These are phyloP conservation scores for Chrysanthemum lavandulifolium DNA, from an alignment of 129 eudicot genomes.

Conservation along the genomic window DNA sequence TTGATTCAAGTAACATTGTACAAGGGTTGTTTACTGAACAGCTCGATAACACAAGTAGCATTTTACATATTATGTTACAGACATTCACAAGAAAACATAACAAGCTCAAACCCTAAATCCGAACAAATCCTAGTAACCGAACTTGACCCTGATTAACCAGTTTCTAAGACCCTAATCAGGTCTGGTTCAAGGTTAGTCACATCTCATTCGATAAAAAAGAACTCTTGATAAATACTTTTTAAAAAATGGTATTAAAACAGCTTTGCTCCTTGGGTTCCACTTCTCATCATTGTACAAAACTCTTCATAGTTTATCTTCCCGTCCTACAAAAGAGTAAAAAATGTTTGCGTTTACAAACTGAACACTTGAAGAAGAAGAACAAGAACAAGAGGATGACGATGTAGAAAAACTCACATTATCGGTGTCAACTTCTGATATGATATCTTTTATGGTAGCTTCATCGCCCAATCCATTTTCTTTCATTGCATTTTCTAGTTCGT, in stretches of 20 bases:
- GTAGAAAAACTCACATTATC: constrained; percentile 58
- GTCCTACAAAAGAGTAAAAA: constrained; percentile 41
- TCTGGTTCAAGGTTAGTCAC: constrained; percentile 30
- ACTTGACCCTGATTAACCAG: background rate
- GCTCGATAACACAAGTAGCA: background rate
- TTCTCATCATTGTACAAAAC: constrained; percentile 73
- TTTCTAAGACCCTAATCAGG: background rate
- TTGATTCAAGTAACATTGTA: background rate
- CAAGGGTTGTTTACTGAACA: background rate
- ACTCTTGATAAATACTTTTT: background rate
- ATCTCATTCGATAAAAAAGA: background rate
- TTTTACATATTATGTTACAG: constrained; percentile 2
- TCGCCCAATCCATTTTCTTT: constrained; percentile 85
- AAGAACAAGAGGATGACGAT: background rate
- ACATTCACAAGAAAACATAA: too few species aligned
- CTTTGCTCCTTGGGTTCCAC: constrained; percentile 52
- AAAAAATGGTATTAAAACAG: constrained; percentile 31
- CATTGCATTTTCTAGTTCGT: constrained; percentile 89
- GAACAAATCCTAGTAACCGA: background rate
- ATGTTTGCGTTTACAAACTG: constrained; percentile 6
- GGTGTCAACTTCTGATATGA: constrained; percentile 81
- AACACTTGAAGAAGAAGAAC: background rate
- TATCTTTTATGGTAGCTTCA: constrained; percentile 72
- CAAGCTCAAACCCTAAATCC: too few species aligned
- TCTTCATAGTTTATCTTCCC: constrained; percentile 76